phyloP scores from a whole-genome alignment of 805 yeast genomes.

The Starmerella stigmatis region DNA sequence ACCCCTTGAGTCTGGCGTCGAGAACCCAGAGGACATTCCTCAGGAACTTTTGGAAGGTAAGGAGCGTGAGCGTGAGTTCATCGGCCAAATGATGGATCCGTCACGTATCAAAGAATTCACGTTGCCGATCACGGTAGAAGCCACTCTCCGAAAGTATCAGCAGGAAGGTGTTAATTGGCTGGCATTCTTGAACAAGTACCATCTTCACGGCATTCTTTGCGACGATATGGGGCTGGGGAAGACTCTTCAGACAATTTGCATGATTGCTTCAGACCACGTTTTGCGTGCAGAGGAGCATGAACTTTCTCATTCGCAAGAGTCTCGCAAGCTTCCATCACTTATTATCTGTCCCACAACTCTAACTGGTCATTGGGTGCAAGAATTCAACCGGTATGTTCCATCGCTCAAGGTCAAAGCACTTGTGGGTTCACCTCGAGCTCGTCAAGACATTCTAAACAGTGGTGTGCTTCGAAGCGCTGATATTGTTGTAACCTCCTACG shows the following conservation, averaged over 20 bases:
- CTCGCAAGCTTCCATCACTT: constrained; percentile 67
- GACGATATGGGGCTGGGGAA: constrained; percentile 99
- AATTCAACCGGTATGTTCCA: constrained; percentile 80
- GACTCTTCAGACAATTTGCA: constrained; percentile 92
- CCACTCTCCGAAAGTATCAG: constrained; percentile 86
- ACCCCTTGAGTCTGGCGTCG: constrained; percentile 94
- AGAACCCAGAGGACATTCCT: constrained; percentile 90
- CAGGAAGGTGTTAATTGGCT: constrained; percentile 99
- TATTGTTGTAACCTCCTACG: constrained; percentile 88
- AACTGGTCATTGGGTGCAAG: constrained; percentile 99
- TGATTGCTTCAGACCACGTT: constrained; percentile 91
- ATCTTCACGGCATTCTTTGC: constrained; percentile 92
- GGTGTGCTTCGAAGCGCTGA: constrained; percentile 46
- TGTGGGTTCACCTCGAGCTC: constrained; percentile 80
- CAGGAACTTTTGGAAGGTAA: constrained; percentile 72
- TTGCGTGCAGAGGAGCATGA: constrained; percentile 60
- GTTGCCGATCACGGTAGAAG: constrained; percentile 83
- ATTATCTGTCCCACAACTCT: constrained; percentile 94
- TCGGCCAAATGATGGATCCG: constrained; percentile 97
- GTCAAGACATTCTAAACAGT: constrained; percentile 31
- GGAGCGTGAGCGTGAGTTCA: constrained; percentile 86
- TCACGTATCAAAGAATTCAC: constrained; percentile 77
- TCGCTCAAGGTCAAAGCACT: constrained; percentile 71
- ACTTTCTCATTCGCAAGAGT: constrained; percentile 51
- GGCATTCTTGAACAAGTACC: constrained; percentile 87